Evolutionary conservation across 805 yeast species (phyloP).

Genomic region (Huiozyma naganishii): DNA sequence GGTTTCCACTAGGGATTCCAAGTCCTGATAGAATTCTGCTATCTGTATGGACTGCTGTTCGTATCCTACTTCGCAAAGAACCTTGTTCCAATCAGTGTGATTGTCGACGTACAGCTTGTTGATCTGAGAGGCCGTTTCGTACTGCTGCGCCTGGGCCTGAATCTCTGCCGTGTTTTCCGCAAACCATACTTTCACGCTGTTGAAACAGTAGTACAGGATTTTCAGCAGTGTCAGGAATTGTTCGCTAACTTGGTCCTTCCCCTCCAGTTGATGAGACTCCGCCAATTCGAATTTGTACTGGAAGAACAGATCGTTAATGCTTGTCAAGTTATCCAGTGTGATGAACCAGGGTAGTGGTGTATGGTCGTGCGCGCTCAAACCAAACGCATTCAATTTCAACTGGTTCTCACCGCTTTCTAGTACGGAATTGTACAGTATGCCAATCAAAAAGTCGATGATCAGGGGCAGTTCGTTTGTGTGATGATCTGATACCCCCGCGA

Average conservation of each 20-base stretch:
- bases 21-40: constrained; percentile 57
- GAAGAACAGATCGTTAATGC: constrained; percentile 33
- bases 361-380: constrained; percentile 15
- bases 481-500: constrained; percentile 7
- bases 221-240: constrained; percentile 30
- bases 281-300: constrained; percentile 21
- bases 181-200: constrained; percentile 28
- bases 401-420: constrained; percentile 33
- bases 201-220: constrained; percentile 31
- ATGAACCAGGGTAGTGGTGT: constrained; percentile 38
- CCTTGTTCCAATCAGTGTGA: constrained; percentile 44
- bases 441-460: constrained; percentile 16
- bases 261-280: not conserved
- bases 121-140: constrained; percentile 1
- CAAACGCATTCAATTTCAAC: constrained; percentile 19
- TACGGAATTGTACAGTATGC: constrained; percentile 21
- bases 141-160: constrained; percentile 8
- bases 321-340: constrained; percentile 30
- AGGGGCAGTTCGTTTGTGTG: constrained; percentile 10
- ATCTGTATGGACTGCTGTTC: constrained; percentile 46
- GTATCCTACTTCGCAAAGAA: constrained; percentile 40
- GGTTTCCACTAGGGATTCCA: constrained; percentile 47
- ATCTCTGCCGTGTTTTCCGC: constrained; percentile 13
- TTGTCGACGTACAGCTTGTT: constrained; percentile 23
- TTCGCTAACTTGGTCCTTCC: constrained; percentile 6